Percentiles rank a stretch among this genome's conserved stretches.
Conservation (phyloP, 2,329 filamentous ascomycete genomes). For the Colletotrichum cereale region DNA sequence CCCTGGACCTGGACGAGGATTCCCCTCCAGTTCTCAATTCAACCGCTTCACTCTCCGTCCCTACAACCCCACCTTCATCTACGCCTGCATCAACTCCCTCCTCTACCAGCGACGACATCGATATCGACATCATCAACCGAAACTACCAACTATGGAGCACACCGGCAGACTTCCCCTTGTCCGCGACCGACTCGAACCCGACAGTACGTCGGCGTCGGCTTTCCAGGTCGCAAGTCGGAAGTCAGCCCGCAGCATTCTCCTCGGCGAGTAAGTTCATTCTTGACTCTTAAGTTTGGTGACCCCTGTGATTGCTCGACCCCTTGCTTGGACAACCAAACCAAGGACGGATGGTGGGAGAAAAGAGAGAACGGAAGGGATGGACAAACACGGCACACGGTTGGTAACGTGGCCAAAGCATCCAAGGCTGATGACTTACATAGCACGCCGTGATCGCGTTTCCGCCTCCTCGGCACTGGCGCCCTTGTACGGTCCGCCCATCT, state of each 20-base stretch:
- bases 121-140: neutral
- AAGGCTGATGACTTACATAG: conserved; percentile 5
- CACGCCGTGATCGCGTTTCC: neutral
- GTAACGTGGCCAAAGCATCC: neutral
- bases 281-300: neutral
- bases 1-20: conserved; percentile 11
- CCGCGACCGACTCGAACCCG: neutral
- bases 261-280: conserved; percentile 9
- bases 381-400: neutral
- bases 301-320: neutral
- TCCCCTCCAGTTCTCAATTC: conserved; percentile 8
- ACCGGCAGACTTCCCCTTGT: neutral
- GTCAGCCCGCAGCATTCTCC: conserved; percentile 4
- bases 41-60: conserved; percentile 1
- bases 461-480: neutral
- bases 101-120: neutral
- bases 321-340: neutral
- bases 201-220: conserved; percentile 23
- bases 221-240: neutral
- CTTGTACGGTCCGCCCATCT: conserved; percentile 13
- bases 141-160: conserved; percentile 1
- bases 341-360: no score
- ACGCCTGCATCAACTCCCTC: conserved; percentile 1
- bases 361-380: neutral
- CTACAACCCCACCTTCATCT: conserved; percentile 13